Evolutionary conservation across 345 rosid species (phyloP).

Genomic region (Salix brachista): DNA sequence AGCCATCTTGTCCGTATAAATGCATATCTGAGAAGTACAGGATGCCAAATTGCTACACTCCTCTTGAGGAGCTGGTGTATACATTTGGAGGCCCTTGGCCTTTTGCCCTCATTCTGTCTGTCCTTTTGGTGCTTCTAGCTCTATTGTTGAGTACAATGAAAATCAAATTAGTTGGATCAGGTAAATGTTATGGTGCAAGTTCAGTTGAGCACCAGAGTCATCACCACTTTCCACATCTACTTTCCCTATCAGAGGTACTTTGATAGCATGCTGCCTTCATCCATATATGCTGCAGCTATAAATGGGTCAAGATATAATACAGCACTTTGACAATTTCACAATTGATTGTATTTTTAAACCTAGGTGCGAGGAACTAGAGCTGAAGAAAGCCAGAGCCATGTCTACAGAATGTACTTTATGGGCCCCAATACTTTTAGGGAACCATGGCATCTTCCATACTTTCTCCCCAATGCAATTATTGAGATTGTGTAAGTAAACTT

Average conservation of each 20-base stretch:
- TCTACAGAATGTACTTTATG: slow-evolving; percentile 89
- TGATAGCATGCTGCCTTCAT: background rate
- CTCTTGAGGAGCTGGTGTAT: slow-evolving; percentile 88
- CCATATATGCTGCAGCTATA: slow-evolving; percentile 7
- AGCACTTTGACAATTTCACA: slow-evolving; percentile 11
- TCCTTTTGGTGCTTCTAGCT: slow-evolving; percentile 64
- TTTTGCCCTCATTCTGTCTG: slow-evolving; percentile 67
- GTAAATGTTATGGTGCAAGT: slow-evolving; percentile 45
- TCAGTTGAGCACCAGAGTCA: slow-evolving; percentile 60
- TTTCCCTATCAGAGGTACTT: slow-evolving; percentile 84
- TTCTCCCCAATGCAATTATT: slow-evolving; percentile 83
- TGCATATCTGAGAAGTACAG: slow-evolving; percentile 89
- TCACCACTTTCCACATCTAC: slow-evolving; percentile 77
- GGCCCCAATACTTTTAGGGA: slow-evolving; percentile 97
- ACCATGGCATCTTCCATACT: slow-evolving; percentile 97
- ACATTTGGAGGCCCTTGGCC: slow-evolving; percentile 94
- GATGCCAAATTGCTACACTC: slow-evolving; percentile 94
- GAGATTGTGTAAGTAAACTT: slow-evolving; percentile 80
- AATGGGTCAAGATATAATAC: background rate
- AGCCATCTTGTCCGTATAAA: slow-evolving; percentile 71
- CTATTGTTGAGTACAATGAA: slow-evolving; percentile 65
- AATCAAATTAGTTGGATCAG: slow-evolving; percentile 60
- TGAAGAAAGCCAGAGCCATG: slow-evolving; percentile 94
- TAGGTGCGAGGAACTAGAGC: slow-evolving; percentile 89
- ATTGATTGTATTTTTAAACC: slow-evolving; percentile 16